Evolutionary conservation across 768 basidiomycete species (phyloP).

Genomic region (Pleurotus tuoliensis): DNA sequence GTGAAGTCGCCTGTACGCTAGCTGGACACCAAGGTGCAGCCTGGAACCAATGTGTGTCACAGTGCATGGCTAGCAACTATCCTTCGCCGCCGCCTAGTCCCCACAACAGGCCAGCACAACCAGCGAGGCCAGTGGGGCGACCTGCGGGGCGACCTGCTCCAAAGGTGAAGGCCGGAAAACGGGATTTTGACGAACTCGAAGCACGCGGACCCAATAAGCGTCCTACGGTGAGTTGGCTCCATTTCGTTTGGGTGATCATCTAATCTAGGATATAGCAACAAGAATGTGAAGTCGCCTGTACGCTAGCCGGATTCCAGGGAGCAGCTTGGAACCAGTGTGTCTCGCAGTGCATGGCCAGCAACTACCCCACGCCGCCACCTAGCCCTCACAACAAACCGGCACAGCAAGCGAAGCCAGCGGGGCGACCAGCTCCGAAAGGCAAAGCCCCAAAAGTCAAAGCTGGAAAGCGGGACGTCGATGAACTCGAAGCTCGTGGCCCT

Average conservation of each 20-base stretch:
- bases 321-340: neutral
- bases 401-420: no score
- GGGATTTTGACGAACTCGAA: no score
- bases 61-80: conserved; percentile 2
- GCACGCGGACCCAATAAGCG: no score
- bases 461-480: no score
- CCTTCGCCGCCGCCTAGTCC: neutral
- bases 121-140: neutral
- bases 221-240: no score
- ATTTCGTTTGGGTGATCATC: no score
- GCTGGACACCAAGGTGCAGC: neutral
- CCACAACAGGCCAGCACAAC: neutral
- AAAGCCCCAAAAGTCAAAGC: neutral
- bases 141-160: no score
- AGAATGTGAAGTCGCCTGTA: conserved; percentile 5
- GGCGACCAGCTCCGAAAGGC: neutral
- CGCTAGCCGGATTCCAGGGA: neutral
- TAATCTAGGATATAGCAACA: neutral
- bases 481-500: neutral
- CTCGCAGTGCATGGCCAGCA: neutral
- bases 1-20: conserved; percentile 1
- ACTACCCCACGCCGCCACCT: conserved; percentile 1
- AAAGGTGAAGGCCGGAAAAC: no score
- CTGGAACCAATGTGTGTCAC: neutral
- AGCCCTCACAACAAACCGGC: neutral